phyloP scores from a whole-genome alignment of 345 rosid genomes.

The Hibiscus mutabilis region DNA sequence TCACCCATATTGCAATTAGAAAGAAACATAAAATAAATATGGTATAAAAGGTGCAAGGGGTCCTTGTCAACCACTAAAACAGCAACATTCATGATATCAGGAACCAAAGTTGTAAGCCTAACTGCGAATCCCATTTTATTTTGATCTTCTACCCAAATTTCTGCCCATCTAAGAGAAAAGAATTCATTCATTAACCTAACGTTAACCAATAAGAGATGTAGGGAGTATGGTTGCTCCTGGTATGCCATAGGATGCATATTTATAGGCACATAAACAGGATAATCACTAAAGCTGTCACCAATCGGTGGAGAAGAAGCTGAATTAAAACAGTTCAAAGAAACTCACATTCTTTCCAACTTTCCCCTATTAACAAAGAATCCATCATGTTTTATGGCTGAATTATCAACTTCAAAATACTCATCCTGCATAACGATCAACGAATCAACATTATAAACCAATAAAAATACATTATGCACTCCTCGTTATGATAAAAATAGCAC shows the following conservation, averaged over 20 bases:
- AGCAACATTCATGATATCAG: neutral
- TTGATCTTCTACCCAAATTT: neutral
- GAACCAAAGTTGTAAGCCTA: slow-evolving; percentile 3
- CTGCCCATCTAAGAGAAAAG: neutral
- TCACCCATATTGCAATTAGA: neutral
- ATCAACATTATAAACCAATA: slow-evolving; percentile 5
- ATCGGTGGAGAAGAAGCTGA: neutral
- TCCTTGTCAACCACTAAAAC: neutral
- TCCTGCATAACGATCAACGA: slow-evolving; percentile 46
- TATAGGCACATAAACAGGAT: neutral
- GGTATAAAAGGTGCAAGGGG: neutral
- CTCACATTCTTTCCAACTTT: slow-evolving; percentile 79
- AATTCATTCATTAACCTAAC: neutral
- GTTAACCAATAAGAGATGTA: neutral
- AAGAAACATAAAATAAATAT: slow-evolving; percentile 2
- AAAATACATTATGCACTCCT: neutral
- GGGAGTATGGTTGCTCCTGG: neutral
- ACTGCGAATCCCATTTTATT: neutral
- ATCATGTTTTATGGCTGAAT: slow-evolving; percentile 75
- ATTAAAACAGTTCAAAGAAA: slow-evolving; percentile 10
- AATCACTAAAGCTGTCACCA: neutral
- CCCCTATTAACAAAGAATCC: slow-evolving; percentile 95
- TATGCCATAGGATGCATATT: neutral
- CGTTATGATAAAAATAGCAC: neutral
- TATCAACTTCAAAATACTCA: slow-evolving; percentile 95